These are phyloP conservation scores for Oryza punctata DNA, from an alignment of 176 grass and related monocot genomes.

Conservation along the genomic window DNA sequence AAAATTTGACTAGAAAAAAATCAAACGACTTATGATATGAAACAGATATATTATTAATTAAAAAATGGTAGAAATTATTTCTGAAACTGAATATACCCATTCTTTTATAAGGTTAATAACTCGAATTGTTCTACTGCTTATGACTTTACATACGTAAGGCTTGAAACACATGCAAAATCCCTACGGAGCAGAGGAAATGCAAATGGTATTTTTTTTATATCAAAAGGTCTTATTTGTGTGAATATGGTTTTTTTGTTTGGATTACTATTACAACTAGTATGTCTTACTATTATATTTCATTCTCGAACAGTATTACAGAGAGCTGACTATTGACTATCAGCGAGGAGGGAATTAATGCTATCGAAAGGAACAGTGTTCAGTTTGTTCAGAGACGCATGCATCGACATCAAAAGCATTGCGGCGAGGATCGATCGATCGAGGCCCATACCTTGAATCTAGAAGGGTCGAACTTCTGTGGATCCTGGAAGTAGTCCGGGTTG, in stretches of 20 bases:
- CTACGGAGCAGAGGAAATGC: no score
- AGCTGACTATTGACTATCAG: neutral
- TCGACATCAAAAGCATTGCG: conserved; percentile 16
- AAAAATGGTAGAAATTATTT: neutral
- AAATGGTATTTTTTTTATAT: no score
- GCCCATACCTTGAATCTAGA: conserved; percentile 80
- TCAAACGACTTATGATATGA: no score
- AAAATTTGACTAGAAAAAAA: no score
- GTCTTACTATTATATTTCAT: neutral
- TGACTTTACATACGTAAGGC: no score
- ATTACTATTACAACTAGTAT: no score
- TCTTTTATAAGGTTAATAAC: no score
- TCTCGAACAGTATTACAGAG: neutral
- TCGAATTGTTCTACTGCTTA: no score
- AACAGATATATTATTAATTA: no score
- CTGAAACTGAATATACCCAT: neutral
- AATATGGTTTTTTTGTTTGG: no score
- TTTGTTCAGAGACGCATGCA: neutral
- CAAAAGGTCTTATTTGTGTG: no score
- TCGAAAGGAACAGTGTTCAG: conserved; percentile 40
- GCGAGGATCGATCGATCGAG: neutral
- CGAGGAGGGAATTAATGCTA: conserved; percentile 9
- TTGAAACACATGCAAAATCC: no score
- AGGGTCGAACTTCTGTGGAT: conserved; percentile 85
- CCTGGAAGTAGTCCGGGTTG: conserved; percentile 73